Evolutionary conservation across 1,139 yeast species (phyloP).

Genomic region (Diutina neorugosa): DNA sequence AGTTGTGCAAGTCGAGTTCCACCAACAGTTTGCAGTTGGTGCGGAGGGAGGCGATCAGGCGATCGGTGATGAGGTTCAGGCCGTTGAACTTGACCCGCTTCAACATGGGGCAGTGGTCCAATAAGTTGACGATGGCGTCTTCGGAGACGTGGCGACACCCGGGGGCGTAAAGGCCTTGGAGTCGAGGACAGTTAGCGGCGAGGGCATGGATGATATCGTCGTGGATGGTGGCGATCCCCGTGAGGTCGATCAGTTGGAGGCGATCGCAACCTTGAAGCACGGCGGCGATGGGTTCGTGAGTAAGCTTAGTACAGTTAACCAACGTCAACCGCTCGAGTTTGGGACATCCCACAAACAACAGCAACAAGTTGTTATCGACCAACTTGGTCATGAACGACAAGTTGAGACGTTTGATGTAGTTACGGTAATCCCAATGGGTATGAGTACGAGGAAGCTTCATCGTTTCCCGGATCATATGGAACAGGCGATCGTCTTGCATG

Average conservation of each 20-base stretch:
- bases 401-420: constrained; percentile 68
- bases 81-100: constrained; percentile 77
- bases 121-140: constrained; percentile 47
- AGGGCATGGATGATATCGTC: constrained; percentile 65
- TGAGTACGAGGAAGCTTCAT: constrained; percentile 33
- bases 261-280: constrained; percentile 55
- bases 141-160: constrained; percentile 66
- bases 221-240: constrained; percentile 60
- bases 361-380: constrained; percentile 50
- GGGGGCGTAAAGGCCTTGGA: constrained; percentile 88
- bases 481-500: constrained; percentile 44
- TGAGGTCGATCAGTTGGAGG: constrained; percentile 77
- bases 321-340: constrained; percentile 78
- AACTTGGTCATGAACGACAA: constrained; percentile 60
- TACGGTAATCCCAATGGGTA: constrained; percentile 64
- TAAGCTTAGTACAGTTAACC: constrained; percentile 62
- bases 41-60: constrained; percentile 51
- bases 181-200: constrained; percentile 57
- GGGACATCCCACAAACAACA: constrained; percentile 51
- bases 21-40: constrained; percentile 66
- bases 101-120: constrained; percentile 56
- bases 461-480: constrained; percentile 38
- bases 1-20: constrained; percentile 81
- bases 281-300: constrained; percentile 48
- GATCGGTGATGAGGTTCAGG: constrained; percentile 56